phyloP scores from a whole-genome alignment of 345 rosid species.

The Sonneratia caseolaris region DNA sequence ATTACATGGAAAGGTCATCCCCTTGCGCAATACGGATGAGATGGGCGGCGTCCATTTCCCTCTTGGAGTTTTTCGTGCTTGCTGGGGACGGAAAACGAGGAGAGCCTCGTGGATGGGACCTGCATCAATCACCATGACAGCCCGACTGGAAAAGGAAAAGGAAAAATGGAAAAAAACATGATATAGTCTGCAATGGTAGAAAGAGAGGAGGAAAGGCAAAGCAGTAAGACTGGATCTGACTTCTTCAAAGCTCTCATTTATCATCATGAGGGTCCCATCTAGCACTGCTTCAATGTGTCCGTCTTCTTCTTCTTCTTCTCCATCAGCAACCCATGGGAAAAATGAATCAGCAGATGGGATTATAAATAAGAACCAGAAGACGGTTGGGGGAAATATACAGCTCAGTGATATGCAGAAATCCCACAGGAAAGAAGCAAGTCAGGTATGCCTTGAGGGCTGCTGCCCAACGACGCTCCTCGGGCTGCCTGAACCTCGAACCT shows the following conservation, averaged over 20 bases:
- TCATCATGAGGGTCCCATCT: not conserved
- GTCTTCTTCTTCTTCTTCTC: no score
- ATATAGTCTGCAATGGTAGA: not conserved
- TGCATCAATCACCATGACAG: not conserved
- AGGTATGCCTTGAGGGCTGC: slow-evolving; percentile 49
- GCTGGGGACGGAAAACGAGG: no score
- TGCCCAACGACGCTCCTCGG: slow-evolving; percentile 36
- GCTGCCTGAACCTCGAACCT: slow-evolving; percentile 26
- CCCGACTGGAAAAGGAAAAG: not conserved
- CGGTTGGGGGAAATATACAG: not conserved
- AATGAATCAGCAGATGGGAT: not conserved
- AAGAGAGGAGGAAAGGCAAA: not conserved
- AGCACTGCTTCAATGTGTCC: not conserved
- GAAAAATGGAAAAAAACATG: not conserved
- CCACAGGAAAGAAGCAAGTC: slow-evolving; percentile 30
- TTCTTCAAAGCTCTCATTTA: slow-evolving; percentile 15
- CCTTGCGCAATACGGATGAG: no score
- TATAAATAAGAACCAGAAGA: not conserved
- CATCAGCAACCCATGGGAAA: no score
- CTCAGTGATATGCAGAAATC: slow-evolving; percentile 1
- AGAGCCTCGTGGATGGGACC: no score
- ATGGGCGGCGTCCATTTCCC: no score
- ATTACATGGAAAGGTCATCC: no score
- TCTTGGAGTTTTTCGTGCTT: no score
- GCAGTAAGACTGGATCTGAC: slow-evolving; percentile 15